Evolutionary conservation across 768 basidiomycete genomes (phyloP), one percentile per base, ranked within the genome.

Genomic region (Rubroboletus satanas): DNA sequence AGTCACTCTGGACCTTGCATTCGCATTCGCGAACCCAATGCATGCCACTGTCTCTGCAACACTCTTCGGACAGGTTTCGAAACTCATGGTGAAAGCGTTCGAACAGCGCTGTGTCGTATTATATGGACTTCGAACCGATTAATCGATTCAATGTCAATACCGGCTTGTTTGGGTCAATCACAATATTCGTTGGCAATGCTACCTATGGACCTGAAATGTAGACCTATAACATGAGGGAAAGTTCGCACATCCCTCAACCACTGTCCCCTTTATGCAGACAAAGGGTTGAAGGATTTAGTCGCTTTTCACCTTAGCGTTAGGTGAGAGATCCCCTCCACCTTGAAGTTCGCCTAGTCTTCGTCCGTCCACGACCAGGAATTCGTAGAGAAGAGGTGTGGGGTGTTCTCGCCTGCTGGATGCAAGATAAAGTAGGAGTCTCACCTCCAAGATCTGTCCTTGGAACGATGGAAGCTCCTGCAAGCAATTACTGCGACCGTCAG

Each of bases 41-140:
- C 87, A 98, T 66, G 88, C 91, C 3, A 80, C 84, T 5, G 79
- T 95, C n/a, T 90, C 91, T 5, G 79, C 85, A 21, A 75, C 84
- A 4, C 93, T 98, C 68, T 91, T 98, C 66, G 88, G 88, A 9
- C 84, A 89, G 66, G 86, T 97, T 5, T 90, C 90, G 4, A 83
- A 82, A 61, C 79, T 87, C 72, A 98, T 97, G 93, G 86, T 98
- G 23, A 75, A 86, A 50, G 94, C 95, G 1, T 99, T 99, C 62
- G 94, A 98, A 73, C 79, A 87, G 59, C 81, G 94, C 28, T 96
- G 93, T 69, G 43, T 77, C 52, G 74, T 79, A 48, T 75, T 96
- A 6, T 94, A 93, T 63, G 88, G 90, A 5, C 67, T 66, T 18
- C 71, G 75, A 28, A 59, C 58, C 6, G 38, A 54, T 54, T 70